Conservation (phyloP, 2,329 filamentous ascomycete species). For the Sarocladium oryzae region DNA sequence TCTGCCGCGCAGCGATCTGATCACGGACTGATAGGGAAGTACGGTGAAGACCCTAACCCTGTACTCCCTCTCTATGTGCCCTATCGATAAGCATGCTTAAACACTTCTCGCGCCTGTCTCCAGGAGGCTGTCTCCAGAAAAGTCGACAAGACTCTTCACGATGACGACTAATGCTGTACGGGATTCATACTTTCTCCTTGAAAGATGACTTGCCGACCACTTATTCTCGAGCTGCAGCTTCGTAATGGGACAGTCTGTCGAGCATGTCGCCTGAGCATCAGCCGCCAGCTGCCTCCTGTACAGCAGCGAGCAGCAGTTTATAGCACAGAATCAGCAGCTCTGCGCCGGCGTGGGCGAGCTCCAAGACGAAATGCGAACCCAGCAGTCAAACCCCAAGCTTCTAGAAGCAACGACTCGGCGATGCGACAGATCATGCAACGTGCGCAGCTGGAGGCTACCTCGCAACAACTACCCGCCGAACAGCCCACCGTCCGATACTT, state of each 20-base stretch:
- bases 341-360: neutral
- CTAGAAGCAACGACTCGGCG: neutral
- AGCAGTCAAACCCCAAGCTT: conserved; percentile 12
- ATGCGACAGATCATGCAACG: conserved; percentile 1
- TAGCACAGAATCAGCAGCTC: conserved; percentile 22
- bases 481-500: conserved; percentile 38
- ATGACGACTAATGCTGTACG: neutral
- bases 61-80: too few species aligned
- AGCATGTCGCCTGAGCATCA: conserved; percentile 26
- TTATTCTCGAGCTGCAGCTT: conserved; percentile 27
- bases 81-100: conserved; percentile 4
- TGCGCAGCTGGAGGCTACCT: neutral
- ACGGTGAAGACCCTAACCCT: conserved; percentile 20
- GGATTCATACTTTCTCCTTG: conserved; percentile 7
- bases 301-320: conserved; percentile 25
- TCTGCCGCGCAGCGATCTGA: conserved; percentile 22
- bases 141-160: conserved; percentile 12
- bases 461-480: neutral
- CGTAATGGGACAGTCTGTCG: conserved; percentile 31
- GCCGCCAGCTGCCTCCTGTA: conserved; percentile 18
- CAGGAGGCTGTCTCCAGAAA: conserved; percentile 14
- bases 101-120: neutral
- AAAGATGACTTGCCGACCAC: conserved; percentile 30
- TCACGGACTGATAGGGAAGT: neutral
- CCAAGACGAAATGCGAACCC: conserved; percentile 14